Conservation (phyloP, 768 basidiomycete genomes). For the Megacollybia marginata region DNA sequence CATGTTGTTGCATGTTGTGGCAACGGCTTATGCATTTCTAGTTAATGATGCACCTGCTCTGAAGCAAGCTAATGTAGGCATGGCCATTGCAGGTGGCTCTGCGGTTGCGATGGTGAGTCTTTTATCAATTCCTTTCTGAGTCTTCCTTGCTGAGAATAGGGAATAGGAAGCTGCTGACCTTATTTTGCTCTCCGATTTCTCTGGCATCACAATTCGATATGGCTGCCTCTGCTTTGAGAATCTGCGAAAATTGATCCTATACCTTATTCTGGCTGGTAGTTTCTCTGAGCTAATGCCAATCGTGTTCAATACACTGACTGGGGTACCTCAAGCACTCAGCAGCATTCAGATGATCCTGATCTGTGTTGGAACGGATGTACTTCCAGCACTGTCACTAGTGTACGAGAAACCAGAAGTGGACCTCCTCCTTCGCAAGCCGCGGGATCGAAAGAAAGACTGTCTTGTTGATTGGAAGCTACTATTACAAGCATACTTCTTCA, state of each 20-base stretch:
- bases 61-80: conserved; percentile 54
- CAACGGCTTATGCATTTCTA: background rate
- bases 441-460: conserved; percentile 47
- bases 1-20: background rate
- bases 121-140: background rate
- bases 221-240: conserved; percentile 63
- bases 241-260: conserved; percentile 48
- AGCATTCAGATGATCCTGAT: conserved; percentile 41
- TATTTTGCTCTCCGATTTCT: conserved; percentile 59
- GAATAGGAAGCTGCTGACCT: conserved; percentile 49
- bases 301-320: conserved; percentile 36
- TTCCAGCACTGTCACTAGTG: conserved; percentile 45
- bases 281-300: conserved; percentile 61
- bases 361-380: conserved; percentile 52
- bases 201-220: conserved; percentile 58
- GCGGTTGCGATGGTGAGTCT: conserved; percentile 33
- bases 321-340: conserved; percentile 28
- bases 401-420: conserved; percentile 58
- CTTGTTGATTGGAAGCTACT: conserved; percentile 47
- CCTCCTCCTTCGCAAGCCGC: conserved; percentile 45
- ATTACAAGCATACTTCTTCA: conserved; percentile 50
- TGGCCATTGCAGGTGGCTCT: conserved; percentile 49
- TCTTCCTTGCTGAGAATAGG: background rate
- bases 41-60: conserved; percentile 55
- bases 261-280: conserved; percentile 43